phyloP scores from a whole-genome alignment of 192 early-diverging fungal species.

The Geosiphon pyriformis region DNA sequence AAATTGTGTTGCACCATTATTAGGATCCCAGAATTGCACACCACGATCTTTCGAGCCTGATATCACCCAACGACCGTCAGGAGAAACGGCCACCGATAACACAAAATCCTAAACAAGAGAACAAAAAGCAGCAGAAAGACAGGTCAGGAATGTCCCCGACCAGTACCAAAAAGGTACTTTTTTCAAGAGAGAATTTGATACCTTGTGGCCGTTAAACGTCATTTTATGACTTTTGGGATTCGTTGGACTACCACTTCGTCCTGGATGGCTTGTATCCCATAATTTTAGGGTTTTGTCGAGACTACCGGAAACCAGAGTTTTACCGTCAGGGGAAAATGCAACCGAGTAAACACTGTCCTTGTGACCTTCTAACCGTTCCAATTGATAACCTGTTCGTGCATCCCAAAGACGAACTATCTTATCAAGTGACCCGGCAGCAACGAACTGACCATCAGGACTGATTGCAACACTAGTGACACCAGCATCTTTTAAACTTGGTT shows the following conservation, averaged over 20 bases:
- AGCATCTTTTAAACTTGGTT: conserved; percentile 76
- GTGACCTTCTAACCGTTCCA: conserved; percentile 92
- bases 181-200: too few species aligned
- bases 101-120: conserved; percentile 81
- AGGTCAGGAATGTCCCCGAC: too few species aligned
- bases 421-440: conserved; percentile 89
- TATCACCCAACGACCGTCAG: conserved; percentile 84
- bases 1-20: conserved; percentile 62
- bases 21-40: conserved; percentile 93
- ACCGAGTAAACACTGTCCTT: conserved; percentile 95
- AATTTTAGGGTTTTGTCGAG: conserved; percentile 88
- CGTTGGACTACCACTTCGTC: conserved; percentile 29
- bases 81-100: conserved; percentile 83
- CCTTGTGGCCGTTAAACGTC: conserved; percentile 51
- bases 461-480: conserved; percentile 96
- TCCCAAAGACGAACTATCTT: conserved; percentile 94
- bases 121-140: too few species aligned
- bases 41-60: conserved; percentile 88
- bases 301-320: conserved; percentile 83
- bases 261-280: conserved; percentile 72
- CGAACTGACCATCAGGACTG: conserved; percentile 78
- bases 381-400: conserved; percentile 62
- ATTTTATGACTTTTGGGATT: conserved; percentile 32
- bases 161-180: too few species aligned
- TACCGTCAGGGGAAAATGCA: conserved; percentile 90